Evolutionary conservation across 345 rosid genomes (phyloP).

Genomic region (Eucalyptus sp.): DNA sequence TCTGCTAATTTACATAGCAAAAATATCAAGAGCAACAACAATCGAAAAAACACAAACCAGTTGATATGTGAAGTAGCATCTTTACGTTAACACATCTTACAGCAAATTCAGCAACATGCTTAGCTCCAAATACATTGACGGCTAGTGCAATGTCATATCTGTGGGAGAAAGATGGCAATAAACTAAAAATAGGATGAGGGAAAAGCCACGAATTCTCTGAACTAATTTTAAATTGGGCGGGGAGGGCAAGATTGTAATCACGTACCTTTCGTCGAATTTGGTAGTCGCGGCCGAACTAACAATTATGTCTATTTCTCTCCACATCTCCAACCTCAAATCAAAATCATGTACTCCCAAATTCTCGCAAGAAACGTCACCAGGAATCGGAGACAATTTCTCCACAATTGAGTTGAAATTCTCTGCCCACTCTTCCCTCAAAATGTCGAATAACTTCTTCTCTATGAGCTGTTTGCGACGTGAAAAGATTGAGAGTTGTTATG

Average conservation of each 20-base stretch:
- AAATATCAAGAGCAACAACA: background rate
- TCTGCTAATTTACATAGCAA: background rate
- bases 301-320: conserved; percentile 9
- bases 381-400: background rate
- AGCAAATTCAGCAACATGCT: conserved; percentile 37
- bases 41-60: conserved; percentile 2
- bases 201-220: background rate
- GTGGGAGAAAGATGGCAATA: background rate
- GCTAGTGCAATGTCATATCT: conserved; percentile 43
- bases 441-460: background rate
- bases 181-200: background rate
- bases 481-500: background rate
- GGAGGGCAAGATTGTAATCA: background rate
- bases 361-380: conserved; percentile 14
- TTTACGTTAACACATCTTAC: conserved; percentile 33
- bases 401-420: background rate
- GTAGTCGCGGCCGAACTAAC: conserved; percentile 38
- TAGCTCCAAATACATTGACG: conserved; percentile 51
- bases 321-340: conserved; percentile 12
- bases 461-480: background rate
- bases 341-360: conserved; percentile 12
- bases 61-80: conserved; percentile 38
- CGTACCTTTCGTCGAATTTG: conserved; percentile 28
- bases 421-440: background rate
- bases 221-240: background rate